Conservation (phyloP, 768 basidiomycete genomes). For the Ramaria rubella region DNA sequence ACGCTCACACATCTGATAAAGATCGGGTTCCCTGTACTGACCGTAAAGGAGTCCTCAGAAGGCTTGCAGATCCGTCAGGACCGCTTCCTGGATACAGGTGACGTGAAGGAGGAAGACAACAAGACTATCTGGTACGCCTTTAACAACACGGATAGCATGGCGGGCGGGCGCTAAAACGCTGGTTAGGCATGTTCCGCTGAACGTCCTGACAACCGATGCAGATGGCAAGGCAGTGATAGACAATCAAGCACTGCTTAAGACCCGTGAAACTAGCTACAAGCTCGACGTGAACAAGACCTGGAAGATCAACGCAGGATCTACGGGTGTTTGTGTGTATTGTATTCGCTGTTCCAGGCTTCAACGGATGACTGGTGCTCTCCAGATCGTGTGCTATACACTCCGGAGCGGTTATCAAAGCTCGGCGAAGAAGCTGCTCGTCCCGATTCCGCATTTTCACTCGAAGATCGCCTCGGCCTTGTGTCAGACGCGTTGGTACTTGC, state of each 20-base stretch:
- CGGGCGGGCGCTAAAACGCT: neutral
- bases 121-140: conserved; percentile 69
- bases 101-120: conserved; percentile 73
- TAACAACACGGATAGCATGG: neutral
- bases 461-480: conserved; percentile 86
- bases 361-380: neutral
- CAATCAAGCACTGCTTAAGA: conserved; percentile 54
- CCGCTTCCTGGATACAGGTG: conserved; percentile 84
- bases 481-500: conserved; percentile 77
- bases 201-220: conserved; percentile 55
- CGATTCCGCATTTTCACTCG: conserved; percentile 61
- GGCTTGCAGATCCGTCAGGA: conserved; percentile 83
- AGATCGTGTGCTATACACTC: conserved; percentile 85
- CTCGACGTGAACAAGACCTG: conserved; percentile 73
- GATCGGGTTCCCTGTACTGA: conserved; percentile 86
- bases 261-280: conserved; percentile 59
- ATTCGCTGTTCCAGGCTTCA: neutral
- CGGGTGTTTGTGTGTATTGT: conserved; percentile 64
- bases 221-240: conserved; percentile 55
- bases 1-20: conserved; percentile 11
- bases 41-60: conserved; percentile 66
- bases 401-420: conserved; percentile 70
- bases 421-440: conserved; percentile 70
- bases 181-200: conserved; percentile 78
- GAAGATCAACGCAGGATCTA: conserved; percentile 87